A percentile compares a stretch with the other conserved stretches of the same genome.
phyloP scores from a whole-genome alignment of 805 yeast species.

The Metahyphopichia silvanorum region DNA sequence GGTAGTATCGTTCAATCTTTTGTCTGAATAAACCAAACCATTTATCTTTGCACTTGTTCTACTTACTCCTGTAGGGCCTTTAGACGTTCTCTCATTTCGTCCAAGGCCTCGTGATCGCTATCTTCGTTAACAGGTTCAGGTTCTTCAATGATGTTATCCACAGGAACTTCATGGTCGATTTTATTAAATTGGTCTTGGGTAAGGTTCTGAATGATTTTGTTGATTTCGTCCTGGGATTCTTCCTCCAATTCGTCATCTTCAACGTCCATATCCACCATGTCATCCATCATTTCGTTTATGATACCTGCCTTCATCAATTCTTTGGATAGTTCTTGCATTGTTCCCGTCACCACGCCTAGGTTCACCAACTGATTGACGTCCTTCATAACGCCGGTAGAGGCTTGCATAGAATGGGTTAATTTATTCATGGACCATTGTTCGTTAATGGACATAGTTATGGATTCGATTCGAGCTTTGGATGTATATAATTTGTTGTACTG shows the following conservation, averaged over 20 bases:
- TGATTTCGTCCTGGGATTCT: constrained; percentile 66
- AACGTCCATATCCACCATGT: constrained; percentile 68
- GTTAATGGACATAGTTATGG: constrained; percentile 83
- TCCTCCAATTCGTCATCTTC: constrained; percentile 58
- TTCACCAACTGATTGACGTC: constrained; percentile 79
- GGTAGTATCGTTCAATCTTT: constrained; percentile 1
- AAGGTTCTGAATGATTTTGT: constrained; percentile 48
- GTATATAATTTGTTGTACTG: constrained; percentile 72
- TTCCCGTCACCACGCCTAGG: constrained; percentile 73
- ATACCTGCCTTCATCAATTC: constrained; percentile 85
- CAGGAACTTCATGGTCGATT: constrained; percentile 32
- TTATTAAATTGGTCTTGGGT: constrained; percentile 39
- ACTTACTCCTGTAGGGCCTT: constrained; percentile 63
- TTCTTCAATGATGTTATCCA: constrained; percentile 18
- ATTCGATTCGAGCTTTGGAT: constrained; percentile 81
- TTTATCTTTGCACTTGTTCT: neutral
- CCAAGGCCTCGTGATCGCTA: constrained; percentile 71
- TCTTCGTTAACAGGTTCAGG: constrained; percentile 32
- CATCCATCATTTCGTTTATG: constrained; percentile 94
- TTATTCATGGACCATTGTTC: constrained; percentile 88
- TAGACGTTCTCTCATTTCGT: constrained; percentile 86
- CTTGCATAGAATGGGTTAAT: constrained; percentile 75
- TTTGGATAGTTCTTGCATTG: constrained; percentile 82
- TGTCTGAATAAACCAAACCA: constrained; percentile 1
- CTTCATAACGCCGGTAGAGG: constrained; percentile 78